Evolutionary conservation across 2,329 filamentous ascomycete species (phyloP), one percentile per base, ranked within the genome.

Genomic region (Colletotrichum sp.): DNA sequence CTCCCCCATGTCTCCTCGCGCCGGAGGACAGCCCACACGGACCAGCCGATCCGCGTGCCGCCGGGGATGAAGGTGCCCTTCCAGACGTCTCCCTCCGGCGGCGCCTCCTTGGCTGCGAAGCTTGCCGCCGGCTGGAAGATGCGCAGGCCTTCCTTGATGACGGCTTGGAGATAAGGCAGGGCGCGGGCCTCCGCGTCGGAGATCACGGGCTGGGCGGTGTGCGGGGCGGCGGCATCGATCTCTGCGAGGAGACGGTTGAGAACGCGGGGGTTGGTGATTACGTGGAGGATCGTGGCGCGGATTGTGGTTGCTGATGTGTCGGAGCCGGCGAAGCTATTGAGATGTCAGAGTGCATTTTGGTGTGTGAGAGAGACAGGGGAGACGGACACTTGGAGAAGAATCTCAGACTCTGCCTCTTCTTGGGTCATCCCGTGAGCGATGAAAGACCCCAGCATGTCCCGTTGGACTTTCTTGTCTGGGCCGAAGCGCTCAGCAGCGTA

Each of bases 231-330:
- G 24, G 59, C 82, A 0, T 84, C 85, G 59, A 89, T 85, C 77
- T 91, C 89, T 0, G 80, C 80, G 7, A 87, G 86, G 0, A 93
- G 82, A 5, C 82, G 87, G 6, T 78, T 72, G 72, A 88, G 85
- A 1, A 90, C 86, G 2, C 83, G 83, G 0, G 88, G 88, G 28
- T 86, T 88, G n/a, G 87, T 89, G 26, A 88, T 86, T 71, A 92
- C 80, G 79, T 90, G 86, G 26, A 92, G 85, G 71, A 92, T 77
- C 2, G 87, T 90, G 49, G 87, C 84, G 4, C 91, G 87, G 12
- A 93, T 86, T 3, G 87, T 87, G 1, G 89, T 90, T 1, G 91
- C 89, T 0, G 90, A 91, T 7, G 90, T 92, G 76, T 92, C 91
- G 1, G 89, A 90, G 6, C 91, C 91, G 6, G 90, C 90, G 7